Base-by-base conservation (phyloP, 78 protist genomes). In the Polysphondylium violaceum region DNA sequence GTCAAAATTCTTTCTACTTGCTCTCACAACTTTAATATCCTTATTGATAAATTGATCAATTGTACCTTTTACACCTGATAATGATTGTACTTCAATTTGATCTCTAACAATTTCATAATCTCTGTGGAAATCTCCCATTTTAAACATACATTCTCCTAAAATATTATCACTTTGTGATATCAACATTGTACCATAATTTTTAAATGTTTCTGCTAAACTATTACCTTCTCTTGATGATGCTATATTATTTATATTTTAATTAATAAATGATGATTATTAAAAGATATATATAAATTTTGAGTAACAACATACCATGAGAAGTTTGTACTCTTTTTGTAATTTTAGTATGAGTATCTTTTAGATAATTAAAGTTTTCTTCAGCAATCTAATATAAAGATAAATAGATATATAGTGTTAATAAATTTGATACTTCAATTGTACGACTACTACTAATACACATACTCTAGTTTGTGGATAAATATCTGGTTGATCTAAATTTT, bases 121-220 rank as follows among this genome's bases (percentile, higher is more conserved):
- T 50, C 76, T 51, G 11, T 83, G 91, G 9, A 83, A 58, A 83
- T 83, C 91, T 9, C 91, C 91, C 38, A 83, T 44, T 55, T 83
- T 83, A 44, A 69, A 83, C 79, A 83, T 67, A 58, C 91, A 83
- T 69, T 83, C 74, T 19, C 91, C 91, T 79, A 83, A 25, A 4
- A 29, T 19, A 69, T 69, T 83, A 83, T 83, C 91, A 2, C 68
- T 56, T 83, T 83, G 91, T 19, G 91, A 74, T 38, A 83, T 83
- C 35, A 83, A 69, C 91, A 83, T 83, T 40, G 91, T 83, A 55
- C 91, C 91, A 83, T 83, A 83, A 44, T 83, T 83, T 58, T 83
- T 83, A 83, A 83, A 83, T 83, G 91, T 51, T 14, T 83, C 91
- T 69, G 91, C 91, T 44, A 83, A 83, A 58, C 79, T 69, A 58